A percentile compares a stretch with the other conserved stretches of the same genome.
Conservation (phyloP, 1,284 basidiomycete genomes). For the Nidula niveotomentosa region DNA sequence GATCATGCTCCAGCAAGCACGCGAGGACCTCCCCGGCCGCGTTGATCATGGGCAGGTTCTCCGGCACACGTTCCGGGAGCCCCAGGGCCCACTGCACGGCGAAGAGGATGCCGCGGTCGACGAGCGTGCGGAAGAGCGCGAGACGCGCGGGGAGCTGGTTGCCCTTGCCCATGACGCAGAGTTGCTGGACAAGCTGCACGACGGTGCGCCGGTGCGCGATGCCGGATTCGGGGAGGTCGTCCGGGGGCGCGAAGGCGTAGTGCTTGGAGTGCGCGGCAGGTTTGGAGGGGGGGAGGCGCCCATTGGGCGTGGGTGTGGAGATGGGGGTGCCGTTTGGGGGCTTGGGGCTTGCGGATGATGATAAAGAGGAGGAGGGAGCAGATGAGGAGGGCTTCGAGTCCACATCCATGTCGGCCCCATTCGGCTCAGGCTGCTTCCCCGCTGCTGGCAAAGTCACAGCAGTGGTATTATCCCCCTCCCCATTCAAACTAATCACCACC, state of each 20-base stretch:
- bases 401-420: slow-evolving; percentile 30
- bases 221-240: slow-evolving; percentile 47
- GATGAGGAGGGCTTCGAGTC: slow-evolving; percentile 27
- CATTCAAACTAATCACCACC: slow-evolving; percentile 29
- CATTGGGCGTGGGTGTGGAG: slow-evolving; percentile 1
- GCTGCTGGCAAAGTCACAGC: slow-evolving; percentile 12
- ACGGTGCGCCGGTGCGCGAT: slow-evolving; percentile 67
- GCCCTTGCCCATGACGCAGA: slow-evolving; percentile 96
- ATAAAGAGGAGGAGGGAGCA: background rate
- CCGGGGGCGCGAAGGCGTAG: slow-evolving; percentile 53
- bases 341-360: slow-evolving; percentile 2
- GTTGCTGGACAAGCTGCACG: slow-evolving; percentile 87
- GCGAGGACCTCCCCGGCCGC: slow-evolving; percentile 89
- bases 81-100: slow-evolving; percentile 91
- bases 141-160: slow-evolving; percentile 89
- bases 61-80: slow-evolving; percentile 46
- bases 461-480: slow-evolving; percentile 21
- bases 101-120: slow-evolving; percentile 87
- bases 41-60: slow-evolving; percentile 60
- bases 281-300: background rate
- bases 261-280: slow-evolving; percentile 12
- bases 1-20: slow-evolving; percentile 89
- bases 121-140: slow-evolving; percentile 85
- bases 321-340: slow-evolving; percentile 23
- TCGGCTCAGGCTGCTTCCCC: slow-evolving; percentile 4